phyloP scores from a whole-genome alignment of 257 asterid species.

The Ilex asprella region DNA sequence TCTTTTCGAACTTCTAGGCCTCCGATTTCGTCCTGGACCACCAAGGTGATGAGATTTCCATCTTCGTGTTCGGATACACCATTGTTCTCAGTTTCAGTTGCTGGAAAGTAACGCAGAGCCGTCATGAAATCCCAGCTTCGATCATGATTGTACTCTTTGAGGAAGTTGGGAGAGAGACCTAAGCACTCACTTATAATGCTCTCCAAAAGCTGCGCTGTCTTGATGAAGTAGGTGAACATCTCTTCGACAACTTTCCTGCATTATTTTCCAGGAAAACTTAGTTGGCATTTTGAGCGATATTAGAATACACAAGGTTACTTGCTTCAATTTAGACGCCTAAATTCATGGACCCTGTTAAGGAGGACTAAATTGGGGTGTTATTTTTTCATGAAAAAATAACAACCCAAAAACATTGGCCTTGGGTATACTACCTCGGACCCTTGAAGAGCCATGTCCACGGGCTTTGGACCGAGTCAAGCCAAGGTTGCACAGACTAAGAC shows the following conservation, averaged over 20 bases:
- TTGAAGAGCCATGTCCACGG: too few relatives aligned
- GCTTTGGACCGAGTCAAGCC: too few relatives aligned
- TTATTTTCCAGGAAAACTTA: too few relatives aligned
- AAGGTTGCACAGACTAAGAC: too few relatives aligned
- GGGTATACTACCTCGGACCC: too few relatives aligned
- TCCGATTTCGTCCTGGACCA: slow-evolving; percentile 53
- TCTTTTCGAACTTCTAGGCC: slow-evolving; percentile 45
- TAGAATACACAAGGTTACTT: too few relatives aligned
- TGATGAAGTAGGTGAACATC: slow-evolving; percentile 28
- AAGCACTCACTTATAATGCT: slow-evolving; percentile 44
- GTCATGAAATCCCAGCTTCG: slow-evolving; percentile 53
- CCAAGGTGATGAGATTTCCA: slow-evolving; percentile 36
- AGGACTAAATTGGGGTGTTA: too few relatives aligned
- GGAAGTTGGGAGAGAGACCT: slow-evolving; percentile 35
- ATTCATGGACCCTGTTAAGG: too few relatives aligned
- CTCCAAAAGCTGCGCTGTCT: slow-evolving; percentile 30
- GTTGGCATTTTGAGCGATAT: too few relatives aligned
- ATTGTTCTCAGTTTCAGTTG: slow-evolving; percentile 30
- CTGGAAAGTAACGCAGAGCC: slow-evolving; percentile 39
- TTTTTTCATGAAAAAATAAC: too few relatives aligned
- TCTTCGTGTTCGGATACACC: slow-evolving; percentile 44
- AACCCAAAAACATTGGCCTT: too few relatives aligned
- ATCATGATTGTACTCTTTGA: slow-evolving; percentile 43
- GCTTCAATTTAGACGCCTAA: too few relatives aligned
- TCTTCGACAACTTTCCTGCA: slow-evolving; percentile 39